Evolutionary conservation across 345 rosid species (phyloP).

Genomic region (Heritiera littoralis): DNA sequence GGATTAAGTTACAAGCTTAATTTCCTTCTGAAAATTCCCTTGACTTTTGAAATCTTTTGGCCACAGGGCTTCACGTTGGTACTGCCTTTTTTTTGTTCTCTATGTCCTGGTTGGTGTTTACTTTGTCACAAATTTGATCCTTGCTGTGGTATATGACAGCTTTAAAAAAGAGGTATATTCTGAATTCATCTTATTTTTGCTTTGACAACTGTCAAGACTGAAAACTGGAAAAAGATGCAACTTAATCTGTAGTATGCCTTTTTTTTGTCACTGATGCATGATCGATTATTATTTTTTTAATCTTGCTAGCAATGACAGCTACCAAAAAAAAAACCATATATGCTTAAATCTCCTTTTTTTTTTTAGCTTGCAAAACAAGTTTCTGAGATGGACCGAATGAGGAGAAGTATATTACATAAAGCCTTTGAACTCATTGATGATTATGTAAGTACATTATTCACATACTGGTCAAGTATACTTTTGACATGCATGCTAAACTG

Average conservation of each 20-base stretch:
- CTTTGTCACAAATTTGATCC: conserved; percentile 95
- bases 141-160: conserved; percentile 96
- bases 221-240: background rate
- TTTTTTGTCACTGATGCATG: background rate
- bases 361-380: conserved; percentile 90
- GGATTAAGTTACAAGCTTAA: background rate
- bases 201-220: background rate
- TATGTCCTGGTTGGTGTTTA: conserved; percentile 89
- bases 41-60: conserved; percentile 23
- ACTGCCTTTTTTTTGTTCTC: conserved; percentile 70
- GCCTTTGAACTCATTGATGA: conserved; percentile 83
- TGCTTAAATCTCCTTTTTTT: conserved; percentile 23
- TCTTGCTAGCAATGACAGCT: background rate
- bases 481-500: conserved; percentile 12
- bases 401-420: conserved; percentile 63
- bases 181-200: conserved; percentile 16
- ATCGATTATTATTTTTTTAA: background rate
- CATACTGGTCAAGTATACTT: conserved; percentile 21
- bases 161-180: conserved; percentile 82
- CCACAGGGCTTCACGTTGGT: conserved; percentile 87
- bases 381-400: conserved; percentile 67
- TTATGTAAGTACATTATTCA: conserved; percentile 50
- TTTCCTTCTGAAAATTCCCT: background rate
- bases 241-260: background rate
- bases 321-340: background rate